Evolutionary conservation across 177 flowering plant genomes (phyloP).

Genomic region (Vitis hybrid): DNA sequence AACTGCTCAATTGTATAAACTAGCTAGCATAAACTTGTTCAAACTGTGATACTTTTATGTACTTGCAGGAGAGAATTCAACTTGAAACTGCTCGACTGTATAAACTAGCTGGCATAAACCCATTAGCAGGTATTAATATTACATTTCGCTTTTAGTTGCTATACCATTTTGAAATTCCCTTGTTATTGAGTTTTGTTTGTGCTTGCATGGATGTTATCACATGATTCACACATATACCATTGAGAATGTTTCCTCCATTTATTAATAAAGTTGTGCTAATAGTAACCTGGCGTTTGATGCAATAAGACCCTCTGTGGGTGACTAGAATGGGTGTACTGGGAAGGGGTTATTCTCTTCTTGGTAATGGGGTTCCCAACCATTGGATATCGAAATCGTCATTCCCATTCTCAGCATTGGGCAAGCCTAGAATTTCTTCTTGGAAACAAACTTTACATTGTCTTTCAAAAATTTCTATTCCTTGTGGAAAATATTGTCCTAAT

Average conservation of each 20-base stretch:
- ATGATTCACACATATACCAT: not conserved
- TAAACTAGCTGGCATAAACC: constrained; percentile 91
- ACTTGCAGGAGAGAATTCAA: constrained; percentile 85
- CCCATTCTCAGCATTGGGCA: too few species aligned
- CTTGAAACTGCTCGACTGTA: constrained; percentile 91
- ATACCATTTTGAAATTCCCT: not conserved
- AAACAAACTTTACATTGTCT: too few species aligned
- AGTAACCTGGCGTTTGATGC: not conserved
- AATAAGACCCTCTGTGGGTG: too few species aligned
- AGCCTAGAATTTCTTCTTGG: too few species aligned
- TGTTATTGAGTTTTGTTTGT: not conserved
- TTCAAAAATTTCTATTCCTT: too few species aligned
- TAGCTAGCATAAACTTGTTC: constrained; percentile 89
- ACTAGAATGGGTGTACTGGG: too few species aligned
- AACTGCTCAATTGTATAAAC: constrained; percentile 88
- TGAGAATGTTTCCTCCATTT: not conserved
- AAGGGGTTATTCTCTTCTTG: too few species aligned
- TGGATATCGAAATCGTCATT: too few species aligned
- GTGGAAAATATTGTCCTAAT: too few species aligned
- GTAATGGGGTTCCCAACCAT: too few species aligned
- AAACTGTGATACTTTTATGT: not conserved
- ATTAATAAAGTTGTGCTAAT: not conserved
- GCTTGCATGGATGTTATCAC: not conserved
- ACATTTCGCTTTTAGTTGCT: not conserved
- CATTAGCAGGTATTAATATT: constrained; percentile 70